Evolutionary conservation across 202 grass and related monocot genomes (phyloP).

Genomic region (Zoysia matrella): DNA sequence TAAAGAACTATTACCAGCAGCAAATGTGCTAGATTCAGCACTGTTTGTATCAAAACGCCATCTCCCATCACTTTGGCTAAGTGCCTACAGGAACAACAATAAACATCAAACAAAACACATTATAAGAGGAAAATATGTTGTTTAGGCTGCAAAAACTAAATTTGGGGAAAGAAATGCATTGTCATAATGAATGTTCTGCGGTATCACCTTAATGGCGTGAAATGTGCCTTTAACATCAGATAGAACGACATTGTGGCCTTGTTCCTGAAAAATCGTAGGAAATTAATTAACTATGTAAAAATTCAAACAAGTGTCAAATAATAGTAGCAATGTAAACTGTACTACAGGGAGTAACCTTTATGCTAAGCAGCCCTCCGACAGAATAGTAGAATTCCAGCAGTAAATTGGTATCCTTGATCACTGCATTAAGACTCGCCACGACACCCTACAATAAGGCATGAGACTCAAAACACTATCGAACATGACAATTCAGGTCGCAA

Average conservation of each 20-base stretch:
- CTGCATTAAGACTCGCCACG: slow-evolving; percentile 57
- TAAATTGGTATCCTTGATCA: slow-evolving; percentile 78
- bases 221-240: slow-evolving; percentile 77
- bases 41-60: slow-evolving; percentile 45
- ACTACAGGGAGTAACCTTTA: slow-evolving; percentile 60
- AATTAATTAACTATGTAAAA: no score
- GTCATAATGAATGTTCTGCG: background rate
- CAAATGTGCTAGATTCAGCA: no score
- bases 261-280: no score
- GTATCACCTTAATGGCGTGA: slow-evolving; percentile 83
- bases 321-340: no score
- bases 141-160: slow-evolving; percentile 13
- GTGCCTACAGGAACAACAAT: slow-evolving; percentile 59
- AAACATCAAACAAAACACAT: slow-evolving; percentile 18
- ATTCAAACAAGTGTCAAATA: no score
- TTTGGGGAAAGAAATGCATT: background rate
- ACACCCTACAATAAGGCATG: slow-evolving; percentile 58
- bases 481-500: slow-evolving; percentile 18
- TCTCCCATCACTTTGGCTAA: slow-evolving; percentile 93
- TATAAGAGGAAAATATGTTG: background rate
- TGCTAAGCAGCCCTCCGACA: slow-evolving; percentile 64
- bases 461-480: slow-evolving; percentile 30
- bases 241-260: background rate
- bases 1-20: no score
- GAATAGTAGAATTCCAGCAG: slow-evolving; percentile 86